phyloP scores from a whole-genome alignment of 768 basidiomycete species.

The Lepiota brunneoincarnata region DNA sequence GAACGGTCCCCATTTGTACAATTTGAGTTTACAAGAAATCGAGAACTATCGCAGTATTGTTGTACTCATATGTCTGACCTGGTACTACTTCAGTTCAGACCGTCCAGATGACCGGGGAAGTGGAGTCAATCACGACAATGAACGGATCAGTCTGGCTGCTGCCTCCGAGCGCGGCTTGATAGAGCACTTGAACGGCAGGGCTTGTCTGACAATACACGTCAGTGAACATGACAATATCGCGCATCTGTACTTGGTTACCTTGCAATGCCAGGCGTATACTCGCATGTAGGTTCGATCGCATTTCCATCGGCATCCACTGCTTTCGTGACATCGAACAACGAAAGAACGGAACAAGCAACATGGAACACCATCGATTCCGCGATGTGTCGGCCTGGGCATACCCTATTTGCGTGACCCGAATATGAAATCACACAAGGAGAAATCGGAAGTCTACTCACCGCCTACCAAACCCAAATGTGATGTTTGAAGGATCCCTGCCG shows the following conservation, averaged over 20 bases:
- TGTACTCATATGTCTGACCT: too few relatives aligned
- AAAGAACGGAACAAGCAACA: constrained; percentile 25
- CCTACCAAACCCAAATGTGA: constrained; percentile 58
- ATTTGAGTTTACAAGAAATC: too few relatives aligned
- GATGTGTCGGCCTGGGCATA: background rate
- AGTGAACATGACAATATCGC: background rate
- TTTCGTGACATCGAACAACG: constrained; percentile 10
- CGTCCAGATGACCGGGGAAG: too few relatives aligned
- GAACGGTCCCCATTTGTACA: too few relatives aligned
- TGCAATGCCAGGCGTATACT: constrained; percentile 10
- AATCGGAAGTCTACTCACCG: constrained; percentile 29
- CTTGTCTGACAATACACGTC: background rate
- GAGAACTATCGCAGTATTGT: too few relatives aligned
- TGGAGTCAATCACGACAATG: too few relatives aligned
- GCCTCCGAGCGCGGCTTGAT: constrained; percentile 41
- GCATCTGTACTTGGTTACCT: background rate
- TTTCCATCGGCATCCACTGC: constrained; percentile 14
- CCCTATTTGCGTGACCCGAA: constrained; percentile 9
- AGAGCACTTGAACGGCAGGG: constrained; percentile 34
- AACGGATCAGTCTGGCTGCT: constrained; percentile 22
- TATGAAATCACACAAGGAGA: background rate
- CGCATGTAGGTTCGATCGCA: constrained; percentile 11
- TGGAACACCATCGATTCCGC: constrained; percentile 19
- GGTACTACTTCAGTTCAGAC: too few relatives aligned
- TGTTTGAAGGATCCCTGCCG: constrained; percentile 40